Base-by-base conservation (phyloP, 1,139 yeast genomes). In the Torulaspora globosa region DNA sequence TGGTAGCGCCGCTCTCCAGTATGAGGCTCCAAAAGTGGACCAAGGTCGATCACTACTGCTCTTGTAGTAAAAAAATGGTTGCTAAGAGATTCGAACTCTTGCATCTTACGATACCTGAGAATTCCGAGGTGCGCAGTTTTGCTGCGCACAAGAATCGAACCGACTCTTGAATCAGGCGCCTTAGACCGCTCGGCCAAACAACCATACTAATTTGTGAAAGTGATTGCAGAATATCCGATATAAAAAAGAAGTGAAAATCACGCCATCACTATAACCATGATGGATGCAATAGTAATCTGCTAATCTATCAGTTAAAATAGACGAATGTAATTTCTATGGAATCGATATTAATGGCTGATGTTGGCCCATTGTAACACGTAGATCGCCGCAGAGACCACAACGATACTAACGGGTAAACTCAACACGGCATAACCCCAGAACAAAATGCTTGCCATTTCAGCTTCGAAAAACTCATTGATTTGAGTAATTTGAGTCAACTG, bases 391-490 rank as follows among this genome's bases (percentile, higher is more conserved):
- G 82, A 83, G 27, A 84, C 90, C 48, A 82, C 81, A 42, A 77
- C 67, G 29, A 84, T 83, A 14, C 89, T 82, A 4, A 83, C 79
- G 1, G 92, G 92, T 46, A 83, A 70, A n/a, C 88, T 81, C 55
- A 84, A 68, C 2, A 84, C 73, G 14, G 79, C 89, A 55, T 84
- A 84, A 4, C 90, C 89, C 84, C 89, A 83, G 53, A 84, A 84
- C 53, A 84, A 69, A 8, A 83, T 84, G 12, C 86, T 85, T 0
- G 85, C 81, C 90, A 84, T 78, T 59, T 79, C 84, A 49, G 74
- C 75, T 58, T 78, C 82, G 60, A 79, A 81, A 34, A 79, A 72
- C 38, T 74, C 74, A 56, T 80, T 78, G 60, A 83, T 63, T 57
- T 79, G 89, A 46, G 86, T 81, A 55, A 84, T 84, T 63, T 84